Percentiles rank a stretch among this genome's conserved stretches.
phyloP scores from a whole-genome alignment of 345 rosid genomes.

The Sisymbrium irio region DNA sequence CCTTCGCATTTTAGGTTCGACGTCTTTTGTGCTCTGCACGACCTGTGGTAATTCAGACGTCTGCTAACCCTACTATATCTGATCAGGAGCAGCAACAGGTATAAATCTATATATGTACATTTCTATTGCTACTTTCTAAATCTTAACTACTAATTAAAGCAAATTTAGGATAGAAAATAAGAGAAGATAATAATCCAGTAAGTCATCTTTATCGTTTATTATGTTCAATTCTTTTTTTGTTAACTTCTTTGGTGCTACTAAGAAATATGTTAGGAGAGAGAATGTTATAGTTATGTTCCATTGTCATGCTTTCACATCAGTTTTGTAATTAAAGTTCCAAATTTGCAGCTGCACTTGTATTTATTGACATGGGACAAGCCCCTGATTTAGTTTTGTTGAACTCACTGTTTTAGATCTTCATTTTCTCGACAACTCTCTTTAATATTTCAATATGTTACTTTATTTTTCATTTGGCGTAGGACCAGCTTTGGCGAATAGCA shows the following conservation, averaged over 20 bases:
- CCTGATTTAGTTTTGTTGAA: constrained; percentile 10
- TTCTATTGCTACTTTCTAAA: constrained; percentile 3
- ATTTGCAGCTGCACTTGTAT: constrained; percentile 11
- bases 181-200: constrained; percentile 2
- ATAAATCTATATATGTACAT: constrained; percentile 11
- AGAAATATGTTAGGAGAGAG: background rate
- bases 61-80: constrained; percentile 69
- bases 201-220: background rate
- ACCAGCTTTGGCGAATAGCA: constrained; percentile 94
- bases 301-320: constrained; percentile 3
- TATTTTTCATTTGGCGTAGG: constrained; percentile 45
- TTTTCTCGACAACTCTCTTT: background rate
- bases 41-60: constrained; percentile 81
- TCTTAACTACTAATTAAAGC: background rate
- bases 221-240: background rate
- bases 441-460: background rate
- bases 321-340: background rate
- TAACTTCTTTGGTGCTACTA: background rate
- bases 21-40: constrained; percentile 86
- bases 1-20: constrained; percentile 58
- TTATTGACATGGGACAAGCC: constrained; percentile 6
- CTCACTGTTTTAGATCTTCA: background rate
- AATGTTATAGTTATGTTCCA: background rate
- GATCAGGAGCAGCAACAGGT: constrained; percentile 99
- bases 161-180: background rate